Evolutionary conservation across 805 yeast genomes (phyloP), one percentile per base, ranked within the genome.

Genomic region (Metschnikowia aberdeeniae): DNA sequence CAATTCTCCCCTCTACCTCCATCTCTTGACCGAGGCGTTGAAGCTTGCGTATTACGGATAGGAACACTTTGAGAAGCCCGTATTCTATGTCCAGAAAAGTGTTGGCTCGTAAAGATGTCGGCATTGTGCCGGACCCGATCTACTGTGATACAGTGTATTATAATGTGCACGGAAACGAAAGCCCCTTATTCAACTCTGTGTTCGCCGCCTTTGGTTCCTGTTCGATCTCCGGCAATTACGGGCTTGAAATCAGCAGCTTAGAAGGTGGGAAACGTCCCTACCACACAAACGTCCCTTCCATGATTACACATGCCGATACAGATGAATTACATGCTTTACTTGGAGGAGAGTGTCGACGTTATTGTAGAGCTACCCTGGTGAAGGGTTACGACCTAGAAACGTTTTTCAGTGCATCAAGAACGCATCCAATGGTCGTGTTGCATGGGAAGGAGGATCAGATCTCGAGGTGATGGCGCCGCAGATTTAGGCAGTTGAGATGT

Each of bases 391-490:
- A 46, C 0, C 67, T 86, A 54, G 58, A 63, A 13, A 54, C 65
- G 3, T 78, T 80, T 62, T 89, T 89, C 3, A 87, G 60, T 76
- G 87, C 40, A 84, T 86, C 46, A 73, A 72, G 56, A 75, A 70
- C 44, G 72, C 66, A 12, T 59, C 69, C n/a, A 55, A 64, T 22
- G 78, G 76, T 2, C 53, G 58, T 11, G 61, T 75, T 32, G 72
- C 81, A 2, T 82, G 78, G 59, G 68, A 82, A 33, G 95, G 79
- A 9, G 95, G 95, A 1, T 78, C 86, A 44, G 95, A 86, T 53
- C 75, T n/a, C 72, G 95, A 43, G 95, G 90, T n/a, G 95, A 86
- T 61, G 95, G 95, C 6, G 84, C 85, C 2, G 82, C 65, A 71
- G 45, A 46, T 73, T 14, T 73, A 55, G 31, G 17, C 8, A 22